Evolutionary conservation across 164 flowering plant species (phyloP), one percentile per base, ranked within the genome.

Genomic region (Annona squamosa): DNA sequence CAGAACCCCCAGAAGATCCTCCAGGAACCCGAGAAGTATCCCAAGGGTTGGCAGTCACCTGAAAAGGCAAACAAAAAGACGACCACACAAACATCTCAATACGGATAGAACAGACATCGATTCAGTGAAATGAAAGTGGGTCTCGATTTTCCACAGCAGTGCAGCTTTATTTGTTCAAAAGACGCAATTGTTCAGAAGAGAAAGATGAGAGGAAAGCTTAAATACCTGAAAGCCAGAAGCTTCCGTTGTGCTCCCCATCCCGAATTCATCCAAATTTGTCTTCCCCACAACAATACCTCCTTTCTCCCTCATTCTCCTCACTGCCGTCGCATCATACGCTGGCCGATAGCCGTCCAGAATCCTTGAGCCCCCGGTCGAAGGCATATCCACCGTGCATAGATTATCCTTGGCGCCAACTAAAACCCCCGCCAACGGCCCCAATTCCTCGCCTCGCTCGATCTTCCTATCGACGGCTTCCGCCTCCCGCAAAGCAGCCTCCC

Each of bases 31-130:
- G 79, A 76, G 91, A 79, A 69, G 83, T 69, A 80, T 95, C 95
- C 99, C 99, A 95, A 47, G 99, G 99, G 74, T 95, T 95, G 16
- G 93, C 83, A 48, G 99, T 95, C 80, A 92, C 97, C 99, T 94
- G 81, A 71, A 42, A 76, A 79, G 81, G 74, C 1, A 17, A 9
- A 44, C 18, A 44, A 4, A 43, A 66, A 66, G 42, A 41, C 46
- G 16, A 3, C 46, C 42, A 17, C 5, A 3, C 2, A 9, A 12
- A 67, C 48, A 42, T 17, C 18, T 46, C 42, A 16, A 46, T 16
- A 42, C 1, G 4, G 37, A 26, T 19, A 63, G 65, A 10, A 63
- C 4, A 26, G 41, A 63, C 65, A 16, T n/a, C 2, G 41, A 63
- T 17, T 3, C 41, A 63, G 10, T n/a, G 41, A 63, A 63, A 45